phyloP scores from a whole-genome alignment of 73 alveolate genomes.

The Paramecium sexaurelia region DNA sequence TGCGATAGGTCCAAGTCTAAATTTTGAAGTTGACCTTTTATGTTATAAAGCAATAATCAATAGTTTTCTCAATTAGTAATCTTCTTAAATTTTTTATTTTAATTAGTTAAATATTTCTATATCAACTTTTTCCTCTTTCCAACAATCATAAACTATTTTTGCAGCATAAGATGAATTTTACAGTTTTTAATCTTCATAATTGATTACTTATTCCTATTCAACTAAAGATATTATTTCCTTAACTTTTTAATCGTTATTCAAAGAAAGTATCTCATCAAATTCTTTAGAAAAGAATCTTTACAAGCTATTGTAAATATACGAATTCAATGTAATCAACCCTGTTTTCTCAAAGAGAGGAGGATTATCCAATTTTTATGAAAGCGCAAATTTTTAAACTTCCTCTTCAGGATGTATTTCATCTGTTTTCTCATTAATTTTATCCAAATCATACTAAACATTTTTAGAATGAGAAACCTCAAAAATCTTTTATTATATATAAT shows the following conservation, averaged over 20 bases:
- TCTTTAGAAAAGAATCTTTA: constrained; percentile 23
- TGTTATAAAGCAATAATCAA: neutral
- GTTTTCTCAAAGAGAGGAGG: neutral
- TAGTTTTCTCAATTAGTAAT: neutral
- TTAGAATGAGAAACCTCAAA: constrained; percentile 57
- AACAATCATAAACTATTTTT: neutral
- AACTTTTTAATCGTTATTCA: neutral
- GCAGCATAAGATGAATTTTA: neutral
- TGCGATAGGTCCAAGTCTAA: neutral
- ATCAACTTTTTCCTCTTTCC: neutral
- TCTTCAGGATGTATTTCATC: constrained; percentile 41
- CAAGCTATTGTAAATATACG: constrained; percentile 19
- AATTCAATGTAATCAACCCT: neutral
- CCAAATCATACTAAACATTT: constrained; percentile 44
- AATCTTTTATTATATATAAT: constrained; percentile 8
- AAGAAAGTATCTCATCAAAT: constrained; percentile 16
- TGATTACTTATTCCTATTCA: neutral
- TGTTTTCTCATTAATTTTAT: constrained; percentile 22
- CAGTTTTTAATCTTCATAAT: neutral
- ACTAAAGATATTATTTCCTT: neutral
- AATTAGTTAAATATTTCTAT: neutral
- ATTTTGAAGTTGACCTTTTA: neutral
- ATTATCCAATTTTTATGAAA: neutral
- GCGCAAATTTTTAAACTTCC: neutral
- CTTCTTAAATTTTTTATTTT: neutral